phyloP scores from a whole-genome alignment of 768 basidiomycete species.

The Daedalea quercina region DNA sequence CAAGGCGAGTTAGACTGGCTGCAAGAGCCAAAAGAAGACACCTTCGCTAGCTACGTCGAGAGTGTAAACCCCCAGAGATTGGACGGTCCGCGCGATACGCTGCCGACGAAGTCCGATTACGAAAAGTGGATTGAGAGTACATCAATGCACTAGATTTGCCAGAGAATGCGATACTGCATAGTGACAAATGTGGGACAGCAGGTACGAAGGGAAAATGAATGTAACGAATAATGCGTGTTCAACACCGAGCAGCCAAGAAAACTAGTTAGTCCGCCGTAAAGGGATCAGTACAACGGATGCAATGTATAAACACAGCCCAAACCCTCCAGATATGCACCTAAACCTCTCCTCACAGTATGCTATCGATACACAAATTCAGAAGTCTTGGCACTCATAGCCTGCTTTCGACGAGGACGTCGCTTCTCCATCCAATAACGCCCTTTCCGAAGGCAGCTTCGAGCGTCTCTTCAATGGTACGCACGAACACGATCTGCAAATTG shows the following conservation, averaged over 20 bases:
- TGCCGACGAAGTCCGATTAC: conserved; percentile 37
- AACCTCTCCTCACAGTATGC: neutral
- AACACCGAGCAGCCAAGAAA: too few species aligned
- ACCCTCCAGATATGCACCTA: neutral
- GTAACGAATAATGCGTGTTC: too few species aligned
- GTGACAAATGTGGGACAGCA: too few species aligned
- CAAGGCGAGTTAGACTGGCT: conserved; percentile 7
- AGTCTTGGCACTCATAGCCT: conserved; percentile 31
- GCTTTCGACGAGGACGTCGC: conserved; percentile 44
- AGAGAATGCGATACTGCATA: neutral
- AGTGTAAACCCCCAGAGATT: conserved; percentile 29
- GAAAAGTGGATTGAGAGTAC: conserved; percentile 21
- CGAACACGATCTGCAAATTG: conserved; percentile 80
- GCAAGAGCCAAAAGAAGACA: conserved; percentile 14
- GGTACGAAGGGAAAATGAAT: too few species aligned
- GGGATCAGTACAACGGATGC: neutral
- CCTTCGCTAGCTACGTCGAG: conserved; percentile 41
- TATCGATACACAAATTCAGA: neutral
- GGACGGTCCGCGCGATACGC: conserved; percentile 28
- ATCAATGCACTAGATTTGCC: neutral
- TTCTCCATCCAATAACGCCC: conserved; percentile 59
- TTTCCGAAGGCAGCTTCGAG: conserved; percentile 80
- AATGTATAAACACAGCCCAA: neutral
- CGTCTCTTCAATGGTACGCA: conserved; percentile 71
- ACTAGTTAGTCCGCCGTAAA: too few species aligned